Evolutionary conservation across 2,329 filamentous ascomycete species (phyloP), one percentile per base, ranked within the genome.

Genomic region (Pseudogymnoascus verrucosus): DNA sequence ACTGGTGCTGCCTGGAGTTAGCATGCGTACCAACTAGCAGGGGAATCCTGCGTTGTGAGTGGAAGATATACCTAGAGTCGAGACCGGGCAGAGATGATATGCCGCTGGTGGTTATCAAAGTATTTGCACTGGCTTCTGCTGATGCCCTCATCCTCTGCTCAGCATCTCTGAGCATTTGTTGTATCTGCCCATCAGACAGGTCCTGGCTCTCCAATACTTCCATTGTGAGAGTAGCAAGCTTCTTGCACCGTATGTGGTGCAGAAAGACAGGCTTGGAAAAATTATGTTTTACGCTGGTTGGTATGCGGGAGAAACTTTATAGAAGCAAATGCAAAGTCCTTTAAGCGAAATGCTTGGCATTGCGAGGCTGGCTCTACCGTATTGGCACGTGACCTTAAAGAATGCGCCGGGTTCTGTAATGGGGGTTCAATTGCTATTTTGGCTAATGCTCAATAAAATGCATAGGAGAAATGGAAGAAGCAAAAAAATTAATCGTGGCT

Each of bases 141-240:
- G 73, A 68, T 61, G 68, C 64, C 31, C 67, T 71, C 64, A 89
- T 75, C 66, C 87, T 80, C 65, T 76, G 74, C 70, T 89, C 85
- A 63, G 88, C 87, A 74, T 88, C 81, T 62, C 80, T 79, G 61
- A 90, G 80, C 63, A 90, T 78, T 71, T 82, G 76, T 62, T 85
- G 81, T 61, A 90, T 82, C 71, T 88, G 82, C 67, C 84, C 81
- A 72, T 89, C 85, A 39, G 81, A 84, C 66, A 89, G 75, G 62
- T 81, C 79, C 62, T 79, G 77, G 44, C 71, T 71, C 14, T 40
- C 59, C 36, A 61, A 40, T 19, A 57, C 51, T 34, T 57, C 51
- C 51, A 57, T 57, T 57, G 51, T 21, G 28, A 57, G 19, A 8
- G 28, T n/a, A 34, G 28, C 51, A 57, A 57, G 51, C 51, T 12